Conservation (phyloP, 768 basidiomycete species). For the Collybiopsis luxurians region DNA sequence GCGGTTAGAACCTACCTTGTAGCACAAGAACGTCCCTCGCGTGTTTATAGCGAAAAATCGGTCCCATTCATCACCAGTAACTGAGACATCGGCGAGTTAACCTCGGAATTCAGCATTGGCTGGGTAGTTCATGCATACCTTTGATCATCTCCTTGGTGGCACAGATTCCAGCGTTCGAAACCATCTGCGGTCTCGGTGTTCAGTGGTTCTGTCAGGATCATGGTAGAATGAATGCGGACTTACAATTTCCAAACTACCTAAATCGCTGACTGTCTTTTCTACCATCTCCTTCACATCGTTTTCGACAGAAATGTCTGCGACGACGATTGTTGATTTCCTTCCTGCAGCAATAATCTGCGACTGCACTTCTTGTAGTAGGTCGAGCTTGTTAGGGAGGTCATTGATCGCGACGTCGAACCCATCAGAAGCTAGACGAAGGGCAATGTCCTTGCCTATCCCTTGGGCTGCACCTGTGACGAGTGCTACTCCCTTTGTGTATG, state of each 20-base stretch:
- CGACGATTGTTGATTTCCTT: neutral
- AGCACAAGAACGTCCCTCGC: constrained; percentile 25
- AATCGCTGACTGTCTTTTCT: constrained; percentile 5
- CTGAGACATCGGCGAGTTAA: too few species aligned
- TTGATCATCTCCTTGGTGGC: neutral
- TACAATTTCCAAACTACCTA: constrained; percentile 36
- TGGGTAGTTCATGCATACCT: neutral
- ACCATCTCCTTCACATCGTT: constrained; percentile 31
- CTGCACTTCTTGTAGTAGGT: neutral
- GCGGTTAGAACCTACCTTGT: too few species aligned
- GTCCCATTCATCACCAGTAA: constrained; percentile 18
- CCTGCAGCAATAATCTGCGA: neutral
- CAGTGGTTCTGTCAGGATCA: too few species aligned
- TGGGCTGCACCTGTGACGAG: too few species aligned
- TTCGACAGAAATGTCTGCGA: constrained; percentile 31
- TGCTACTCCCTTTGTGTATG: too few species aligned
- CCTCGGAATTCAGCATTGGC: too few species aligned
- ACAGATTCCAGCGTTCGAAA: constrained; percentile 19
- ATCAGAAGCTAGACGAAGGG: constrained; percentile 29
- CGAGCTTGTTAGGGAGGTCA: constrained; percentile 16
- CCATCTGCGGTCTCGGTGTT: too few species aligned
- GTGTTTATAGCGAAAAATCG: constrained; percentile 24
- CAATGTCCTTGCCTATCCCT: too few species aligned
- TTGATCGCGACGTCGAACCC: constrained; percentile 35
- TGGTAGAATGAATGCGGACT: constrained; percentile 9